A percentile compares a stretch with the other conserved stretches of the same genome.
phyloP scores from a whole-genome alignment of 805 yeast species.

The Torulaspora maleeae region DNA sequence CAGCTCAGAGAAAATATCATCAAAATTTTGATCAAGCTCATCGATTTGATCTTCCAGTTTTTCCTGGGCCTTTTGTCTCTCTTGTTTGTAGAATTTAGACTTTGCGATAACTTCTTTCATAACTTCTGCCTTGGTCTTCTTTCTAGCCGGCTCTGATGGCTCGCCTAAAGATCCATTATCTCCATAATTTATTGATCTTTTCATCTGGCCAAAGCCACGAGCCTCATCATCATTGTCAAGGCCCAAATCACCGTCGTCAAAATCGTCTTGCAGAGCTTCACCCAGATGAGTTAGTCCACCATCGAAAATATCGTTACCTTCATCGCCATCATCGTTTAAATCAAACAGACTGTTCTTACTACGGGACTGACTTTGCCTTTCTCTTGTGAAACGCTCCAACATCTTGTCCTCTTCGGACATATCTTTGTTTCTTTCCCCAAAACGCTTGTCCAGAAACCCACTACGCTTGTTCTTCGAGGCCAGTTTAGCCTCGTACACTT shows the following conservation, averaged over 20 bases:
- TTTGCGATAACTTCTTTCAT: constrained; percentile 83
- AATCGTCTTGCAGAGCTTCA: constrained; percentile 57
- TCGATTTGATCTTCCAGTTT: constrained; percentile 55
- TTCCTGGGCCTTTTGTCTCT: constrained; percentile 63
- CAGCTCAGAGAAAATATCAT: constrained; percentile 59
- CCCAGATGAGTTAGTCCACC: constrained; percentile 74
- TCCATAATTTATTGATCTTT: constrained; percentile 35
- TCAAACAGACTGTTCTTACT: constrained; percentile 59
- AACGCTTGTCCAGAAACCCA: constrained; percentile 76
- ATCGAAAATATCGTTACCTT: constrained; percentile 36
- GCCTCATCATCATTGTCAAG: constrained; percentile 35
- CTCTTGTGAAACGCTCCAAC: constrained; percentile 91
- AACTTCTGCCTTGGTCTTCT: constrained; percentile 76
- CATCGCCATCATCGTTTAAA: constrained; percentile 59
- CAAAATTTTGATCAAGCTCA: constrained; percentile 70
- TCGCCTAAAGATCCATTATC: constrained; percentile 40
- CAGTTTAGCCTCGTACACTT: constrained; percentile 60
- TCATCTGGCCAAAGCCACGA: constrained; percentile 9
- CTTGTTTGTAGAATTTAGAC: constrained; percentile 70
- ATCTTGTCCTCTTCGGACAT: constrained; percentile 87
- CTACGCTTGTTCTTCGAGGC: constrained; percentile 68
- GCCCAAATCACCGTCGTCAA: constrained; percentile 45
- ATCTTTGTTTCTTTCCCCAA: constrained; percentile 75
- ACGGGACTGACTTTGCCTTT: constrained; percentile 61
- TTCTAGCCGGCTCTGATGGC: constrained; percentile 44